Base-by-base conservation (phyloP, 2,329 filamentous ascomycete species). In the Alternaria brassicae region DNA sequence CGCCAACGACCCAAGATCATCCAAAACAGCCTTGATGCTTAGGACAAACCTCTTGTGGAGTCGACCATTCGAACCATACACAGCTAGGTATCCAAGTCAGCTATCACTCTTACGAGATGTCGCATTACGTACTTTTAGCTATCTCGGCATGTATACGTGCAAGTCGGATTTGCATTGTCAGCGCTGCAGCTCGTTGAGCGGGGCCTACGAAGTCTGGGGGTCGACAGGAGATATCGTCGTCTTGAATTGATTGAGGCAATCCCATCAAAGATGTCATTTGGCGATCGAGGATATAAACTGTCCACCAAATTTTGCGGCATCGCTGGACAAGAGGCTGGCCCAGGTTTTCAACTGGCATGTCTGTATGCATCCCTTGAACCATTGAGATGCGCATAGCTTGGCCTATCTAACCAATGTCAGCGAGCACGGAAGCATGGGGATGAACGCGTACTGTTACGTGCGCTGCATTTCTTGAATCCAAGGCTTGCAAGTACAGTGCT, bases 181-280 rank as follows among this genome's bases (percentile, higher is more conserved):
- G 67, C 2, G 78, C 79, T 17, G 75, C 69, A n/a, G 74, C 72
- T 45, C 77, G 76, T 49, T 81, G 79, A 13, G 69, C 53, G 12
- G 78, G 79, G 23, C 72, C 75, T 2, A 76, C 66, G 21, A 82
- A 84, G 8, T 72, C 72, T 1, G 85, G 82, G 6, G 84, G 75
- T 5, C 77, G 75, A 0, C 81, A 80, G 7, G 81, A 77, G 0
- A 87, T 79, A 40, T 86, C 81, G n/a, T 84, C 80, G 37, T 85
- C 83, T 19, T 77, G 74, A 2, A 86, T 76, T 0, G 81, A 80
- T 44, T 81, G 78, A 0, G 84, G 84, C 0, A 84, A 61, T 0
- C 84, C 84, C 80, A 85, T 84, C 2, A 85, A 61, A 0, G 82
- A 83, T 1, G 82, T 83, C 78, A 85, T 84, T 62, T 85, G 80